These are phyloP conservation scores for Meira miltonrushii DNA, from an alignment of 1,284 basidiomycete genomes.

Conservation along the genomic window DNA sequence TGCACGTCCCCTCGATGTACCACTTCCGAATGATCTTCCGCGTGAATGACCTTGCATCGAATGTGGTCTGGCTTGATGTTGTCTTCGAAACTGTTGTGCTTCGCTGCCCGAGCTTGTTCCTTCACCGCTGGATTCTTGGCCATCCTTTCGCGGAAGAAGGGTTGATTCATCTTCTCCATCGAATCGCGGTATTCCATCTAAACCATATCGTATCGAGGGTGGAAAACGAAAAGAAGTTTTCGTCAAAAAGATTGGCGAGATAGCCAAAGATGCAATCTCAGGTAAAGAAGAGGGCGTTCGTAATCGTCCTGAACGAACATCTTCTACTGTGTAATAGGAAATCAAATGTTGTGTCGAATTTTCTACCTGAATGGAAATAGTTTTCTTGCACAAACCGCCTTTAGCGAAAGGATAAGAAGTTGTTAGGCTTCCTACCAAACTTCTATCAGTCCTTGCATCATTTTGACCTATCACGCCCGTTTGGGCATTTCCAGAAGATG, in stretches of 20 bases:
- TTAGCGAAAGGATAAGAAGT: slow-evolving; percentile 42
- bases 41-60: too few relatives aligned
- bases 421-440: slow-evolving; percentile 42
- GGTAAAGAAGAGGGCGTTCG: slow-evolving; percentile 81
- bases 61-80: not conserved
- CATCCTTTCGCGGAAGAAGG: not conserved
- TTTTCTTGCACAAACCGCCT: slow-evolving; percentile 57
- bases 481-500: too few relatives aligned
- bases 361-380: slow-evolving; percentile 82
- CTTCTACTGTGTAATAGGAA: slow-evolving; percentile 89
- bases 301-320: slow-evolving; percentile 79
- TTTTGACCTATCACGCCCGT: not conserved
- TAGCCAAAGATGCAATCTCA: slow-evolving; percentile 77
- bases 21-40: too few relatives aligned
- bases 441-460: slow-evolving; percentile 31
- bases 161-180: slow-evolving; percentile 1
- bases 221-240: slow-evolving; percentile 85
- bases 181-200: slow-evolving; percentile 71
- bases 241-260: slow-evolving; percentile 81
- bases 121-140: slow-evolving; percentile 8
- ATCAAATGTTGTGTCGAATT: slow-evolving; percentile 89
- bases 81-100: not conserved
- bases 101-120: slow-evolving; percentile 9
- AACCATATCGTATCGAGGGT: slow-evolving; percentile 75
- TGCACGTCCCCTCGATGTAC: too few relatives aligned